phyloP scores from a whole-genome alignment of 2,329 filamentous ascomycete genomes.

The Ambrosiella xylebori region DNA sequence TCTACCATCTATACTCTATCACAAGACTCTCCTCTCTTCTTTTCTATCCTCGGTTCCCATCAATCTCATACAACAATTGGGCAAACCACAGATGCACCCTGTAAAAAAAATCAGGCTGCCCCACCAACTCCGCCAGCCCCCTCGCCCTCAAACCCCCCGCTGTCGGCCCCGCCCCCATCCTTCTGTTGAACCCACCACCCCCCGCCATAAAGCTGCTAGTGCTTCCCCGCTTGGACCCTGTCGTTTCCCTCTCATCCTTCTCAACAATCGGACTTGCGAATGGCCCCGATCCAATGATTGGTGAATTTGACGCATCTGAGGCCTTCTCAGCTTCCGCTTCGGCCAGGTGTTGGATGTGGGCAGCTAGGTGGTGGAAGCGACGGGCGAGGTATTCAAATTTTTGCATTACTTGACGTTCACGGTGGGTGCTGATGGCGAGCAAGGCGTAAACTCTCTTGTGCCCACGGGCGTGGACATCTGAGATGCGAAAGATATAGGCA shows the following conservation, averaged over 20 bases:
- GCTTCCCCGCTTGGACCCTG: conserved; percentile 17
- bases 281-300: conserved; percentile 20
- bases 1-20: background rate
- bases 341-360: conserved; percentile 48
- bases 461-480: conserved; percentile 48
- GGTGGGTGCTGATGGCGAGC: conserved; percentile 46
- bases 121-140: conserved; percentile 48
- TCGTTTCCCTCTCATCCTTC: conserved; percentile 8
- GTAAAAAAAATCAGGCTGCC: conserved; percentile 50
- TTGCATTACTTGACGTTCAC: conserved; percentile 48
- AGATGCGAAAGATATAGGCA: conserved; percentile 53
- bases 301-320: conserved; percentile 23
- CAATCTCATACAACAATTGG: conserved; percentile 41
- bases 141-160: conserved; percentile 36
- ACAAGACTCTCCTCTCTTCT: background rate
- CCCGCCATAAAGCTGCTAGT: conserved; percentile 38
- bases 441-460: conserved; percentile 55
- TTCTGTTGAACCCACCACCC: conserved; percentile 34
- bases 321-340: conserved; percentile 44
- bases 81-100: conserved; percentile 49
- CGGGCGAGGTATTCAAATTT: conserved; percentile 44
- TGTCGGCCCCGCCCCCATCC: conserved; percentile 40
- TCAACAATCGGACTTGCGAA: conserved; percentile 19
- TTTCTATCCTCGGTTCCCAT: conserved; percentile 15
- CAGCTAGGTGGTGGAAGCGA: conserved; percentile 45